These are phyloP conservation scores for Nakaseomyces delphensis DNA, from an alignment of 1,139 yeast species.

Conservation along the genomic window DNA sequence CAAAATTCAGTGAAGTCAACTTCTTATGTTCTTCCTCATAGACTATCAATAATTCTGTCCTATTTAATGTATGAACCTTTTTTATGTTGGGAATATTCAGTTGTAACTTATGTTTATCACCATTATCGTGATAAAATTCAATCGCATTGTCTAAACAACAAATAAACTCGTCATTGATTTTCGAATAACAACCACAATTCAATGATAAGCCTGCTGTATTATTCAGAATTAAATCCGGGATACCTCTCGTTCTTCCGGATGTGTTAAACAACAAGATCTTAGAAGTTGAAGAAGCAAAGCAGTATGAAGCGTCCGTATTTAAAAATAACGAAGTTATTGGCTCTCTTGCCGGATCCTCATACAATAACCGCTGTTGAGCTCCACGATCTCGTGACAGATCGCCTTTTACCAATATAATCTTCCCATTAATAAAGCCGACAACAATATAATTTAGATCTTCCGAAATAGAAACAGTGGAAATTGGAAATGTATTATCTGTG, in stretches of 20 bases:
- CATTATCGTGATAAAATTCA: conserved; percentile 35
- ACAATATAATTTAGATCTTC: conserved; percentile 58
- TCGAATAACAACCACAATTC: conserved; percentile 47
- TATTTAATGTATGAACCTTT: conserved; percentile 35
- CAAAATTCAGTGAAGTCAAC: conserved; percentile 23
- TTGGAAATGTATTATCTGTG: conserved; percentile 62
- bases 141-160: conserved; percentile 30
- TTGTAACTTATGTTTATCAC: conserved; percentile 49
- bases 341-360: conserved; percentile 48
- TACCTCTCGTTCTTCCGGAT: conserved; percentile 66
- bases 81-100: conserved; percentile 51
- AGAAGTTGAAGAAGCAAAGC: conserved; percentile 40
- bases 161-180: conserved; percentile 24
- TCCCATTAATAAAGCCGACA: conserved; percentile 83
- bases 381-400: conserved; percentile 86
- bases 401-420: conserved; percentile 74
- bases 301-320: conserved; percentile 16
- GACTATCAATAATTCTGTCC: conserved; percentile 39
- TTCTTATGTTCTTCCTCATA: conserved; percentile 27
- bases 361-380: conserved; percentile 72
- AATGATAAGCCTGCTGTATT: conserved; percentile 59
- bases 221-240: conserved; percentile 56
- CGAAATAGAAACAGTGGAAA: conserved; percentile 55
- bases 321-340: conserved; percentile 67
- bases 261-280: conserved; percentile 68